These are phyloP conservation scores for Hibiscus tridactylites DNA, from an alignment of 345 rosid species.

Conservation along the genomic window DNA sequence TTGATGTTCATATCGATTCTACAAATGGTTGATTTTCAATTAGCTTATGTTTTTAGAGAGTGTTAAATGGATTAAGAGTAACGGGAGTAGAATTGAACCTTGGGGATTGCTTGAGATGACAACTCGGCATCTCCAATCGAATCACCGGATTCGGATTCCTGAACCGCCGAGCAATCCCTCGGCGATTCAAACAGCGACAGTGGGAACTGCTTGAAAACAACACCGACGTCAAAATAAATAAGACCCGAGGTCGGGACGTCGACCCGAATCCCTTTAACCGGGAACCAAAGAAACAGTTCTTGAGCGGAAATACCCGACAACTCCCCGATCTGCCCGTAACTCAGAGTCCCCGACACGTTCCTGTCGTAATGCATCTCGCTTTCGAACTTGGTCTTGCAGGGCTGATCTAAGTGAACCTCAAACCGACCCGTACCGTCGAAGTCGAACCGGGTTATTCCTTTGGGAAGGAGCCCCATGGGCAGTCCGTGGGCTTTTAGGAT, in stretches of 20 bases:
- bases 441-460: neutral
- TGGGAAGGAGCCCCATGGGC: neutral
- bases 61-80: neutral
- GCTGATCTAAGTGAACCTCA: neutral
- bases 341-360: neutral
- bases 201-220: neutral
- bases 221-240: neutral
- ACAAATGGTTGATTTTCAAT: neutral
- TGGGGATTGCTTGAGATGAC: neutral
- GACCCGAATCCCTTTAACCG: neutral
- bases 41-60: neutral
- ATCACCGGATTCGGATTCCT: neutral
- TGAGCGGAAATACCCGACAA: neutral
- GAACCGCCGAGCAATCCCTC: neutral
- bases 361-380: neutral
- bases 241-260: neutral
- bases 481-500: neutral
- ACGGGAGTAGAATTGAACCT: neutral
- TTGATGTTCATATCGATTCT: neutral
- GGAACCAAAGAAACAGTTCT: neutral
- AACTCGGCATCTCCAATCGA: too few relatives aligned
- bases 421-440: neutral
- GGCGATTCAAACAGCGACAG: neutral
- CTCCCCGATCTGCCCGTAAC: neutral
- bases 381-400: neutral